Conservation (phyloP, 2,329 filamentous ascomycete genomes). For the Emergomyces orientalis region DNA sequence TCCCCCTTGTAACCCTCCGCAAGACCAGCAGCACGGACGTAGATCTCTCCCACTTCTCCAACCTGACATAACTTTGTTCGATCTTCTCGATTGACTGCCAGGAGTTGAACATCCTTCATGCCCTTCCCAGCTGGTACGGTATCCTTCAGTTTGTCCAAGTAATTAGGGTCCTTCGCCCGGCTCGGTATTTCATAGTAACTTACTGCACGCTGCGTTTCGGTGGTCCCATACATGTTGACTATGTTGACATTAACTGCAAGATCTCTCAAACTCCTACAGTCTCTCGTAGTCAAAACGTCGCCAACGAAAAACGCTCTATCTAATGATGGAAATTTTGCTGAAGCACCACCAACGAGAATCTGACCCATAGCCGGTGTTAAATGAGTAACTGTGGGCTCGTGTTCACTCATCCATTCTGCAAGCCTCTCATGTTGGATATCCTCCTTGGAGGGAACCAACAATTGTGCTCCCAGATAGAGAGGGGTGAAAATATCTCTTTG, state of each 20-base stretch:
- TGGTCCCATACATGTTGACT: constrained; percentile 82
- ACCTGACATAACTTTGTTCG: constrained; percentile 62
- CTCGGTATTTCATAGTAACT: constrained; percentile 69
- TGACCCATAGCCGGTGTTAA: constrained; percentile 95
- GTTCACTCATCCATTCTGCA: constrained; percentile 76
- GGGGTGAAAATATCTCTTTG: constrained; percentile 74
- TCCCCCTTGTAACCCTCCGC: constrained; percentile 69
- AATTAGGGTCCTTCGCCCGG: constrained; percentile 52
- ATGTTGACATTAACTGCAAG: constrained; percentile 68
- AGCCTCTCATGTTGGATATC: constrained; percentile 79
- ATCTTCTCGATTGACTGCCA: constrained; percentile 67
- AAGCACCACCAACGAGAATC: constrained; percentile 78
- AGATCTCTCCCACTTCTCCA: constrained; percentile 78
- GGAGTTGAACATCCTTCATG: constrained; percentile 80
- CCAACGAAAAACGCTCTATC: constrained; percentile 82
- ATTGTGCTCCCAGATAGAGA: constrained; percentile 70
- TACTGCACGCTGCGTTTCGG: constrained; percentile 72
- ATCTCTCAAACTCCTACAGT: constrained; percentile 66
- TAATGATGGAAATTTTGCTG: constrained; percentile 65
- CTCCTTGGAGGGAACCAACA: constrained; percentile 70
- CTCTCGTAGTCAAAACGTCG: constrained; percentile 75
- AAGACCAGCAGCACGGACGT: constrained; percentile 70
- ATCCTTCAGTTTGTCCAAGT: constrained; percentile 58
- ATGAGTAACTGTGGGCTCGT: constrained; percentile 70
- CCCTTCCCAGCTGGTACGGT: constrained; percentile 75